Conservation (phyloP, 2,329 filamentous ascomycete genomes). For the Onygenales sp. region DNA sequence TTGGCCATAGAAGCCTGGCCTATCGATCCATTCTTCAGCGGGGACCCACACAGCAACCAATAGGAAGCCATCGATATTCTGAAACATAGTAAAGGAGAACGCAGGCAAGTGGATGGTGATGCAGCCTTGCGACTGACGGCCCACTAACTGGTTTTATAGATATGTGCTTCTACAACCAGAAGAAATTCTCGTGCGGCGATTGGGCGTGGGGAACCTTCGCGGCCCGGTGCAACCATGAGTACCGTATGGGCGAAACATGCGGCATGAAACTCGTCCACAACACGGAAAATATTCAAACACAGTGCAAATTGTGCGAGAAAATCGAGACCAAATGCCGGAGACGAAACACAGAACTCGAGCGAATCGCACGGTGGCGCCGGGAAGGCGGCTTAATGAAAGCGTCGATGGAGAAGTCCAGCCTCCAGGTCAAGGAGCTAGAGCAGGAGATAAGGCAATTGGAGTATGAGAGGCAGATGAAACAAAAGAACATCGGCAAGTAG, state of each 20-base stretch:
- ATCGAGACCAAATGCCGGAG: conserved; percentile 76
- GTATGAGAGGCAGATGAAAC: conserved; percentile 42
- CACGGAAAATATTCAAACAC: conserved; percentile 53
- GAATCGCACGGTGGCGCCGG: conserved; percentile 66
- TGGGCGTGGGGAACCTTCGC: conserved; percentile 94
- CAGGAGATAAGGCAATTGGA: conserved; percentile 58
- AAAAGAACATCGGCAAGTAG: conserved; percentile 21
- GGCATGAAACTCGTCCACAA: conserved; percentile 82
- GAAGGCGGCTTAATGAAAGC: conserved; percentile 55
- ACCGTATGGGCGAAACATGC: conserved; percentile 92
- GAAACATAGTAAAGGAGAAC: conserved; percentile 24
- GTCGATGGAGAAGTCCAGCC: conserved; percentile 57
- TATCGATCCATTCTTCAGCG: conserved; percentile 20
- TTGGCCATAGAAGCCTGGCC: conserved; percentile 16
- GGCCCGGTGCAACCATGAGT: conserved; percentile 87
- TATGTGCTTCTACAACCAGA: conserved; percentile 97
- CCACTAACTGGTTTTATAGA: conserved; percentile 27
- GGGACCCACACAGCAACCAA: conserved; percentile 19
- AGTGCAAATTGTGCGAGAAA: conserved; percentile 81
- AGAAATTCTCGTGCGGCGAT: conserved; percentile 74
- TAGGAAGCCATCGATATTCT: conserved; percentile 19
- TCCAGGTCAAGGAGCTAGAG: conserved; percentile 63
- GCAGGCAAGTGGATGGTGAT: conserved; percentile 25
- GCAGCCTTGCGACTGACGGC: conserved; percentile 9
- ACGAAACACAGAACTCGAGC: conserved; percentile 61